These are phyloP conservation scores for Saccharomyces hybrid DNA, from an alignment of 1,139 yeast species.

Conservation along the genomic window DNA sequence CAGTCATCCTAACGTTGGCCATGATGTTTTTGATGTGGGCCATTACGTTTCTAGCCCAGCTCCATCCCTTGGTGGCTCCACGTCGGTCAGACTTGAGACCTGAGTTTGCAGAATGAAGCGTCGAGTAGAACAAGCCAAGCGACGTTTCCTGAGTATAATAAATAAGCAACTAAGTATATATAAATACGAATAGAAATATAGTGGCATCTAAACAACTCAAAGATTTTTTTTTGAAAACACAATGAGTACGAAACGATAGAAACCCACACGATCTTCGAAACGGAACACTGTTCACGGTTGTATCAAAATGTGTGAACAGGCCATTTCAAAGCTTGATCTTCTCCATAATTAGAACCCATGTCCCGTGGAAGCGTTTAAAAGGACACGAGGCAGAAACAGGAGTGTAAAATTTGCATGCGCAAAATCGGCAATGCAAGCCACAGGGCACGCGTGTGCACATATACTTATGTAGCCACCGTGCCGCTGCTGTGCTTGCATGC, in stretches of 20 bases:
- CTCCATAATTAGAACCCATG: conserved; percentile 66
- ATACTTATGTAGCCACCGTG: neutral
- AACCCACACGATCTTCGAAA: conserved; percentile 23
- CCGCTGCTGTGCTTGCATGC: neutral
- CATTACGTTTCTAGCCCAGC: conserved; percentile 64
- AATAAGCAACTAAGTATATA: neutral
- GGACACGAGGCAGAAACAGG: conserved; percentile 71
- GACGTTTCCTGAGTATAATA: neutral
- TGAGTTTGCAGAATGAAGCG: conserved; percentile 40
- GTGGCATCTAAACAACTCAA: conserved; percentile 4
- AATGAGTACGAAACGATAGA: neutral
- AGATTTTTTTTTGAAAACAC: neutral
- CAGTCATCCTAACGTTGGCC: conserved; percentile 69
- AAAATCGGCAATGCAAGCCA: neutral
- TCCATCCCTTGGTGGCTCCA: conserved; percentile 77
- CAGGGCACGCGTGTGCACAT: neutral
- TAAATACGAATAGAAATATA: conserved; percentile 1
- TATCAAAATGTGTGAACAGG: conserved; percentile 22
- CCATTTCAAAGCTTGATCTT: conserved; percentile 45
- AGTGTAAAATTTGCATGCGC: conserved; percentile 30
- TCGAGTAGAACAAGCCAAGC: neutral
- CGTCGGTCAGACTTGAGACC: conserved; percentile 75
- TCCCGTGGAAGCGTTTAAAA: conserved; percentile 37
- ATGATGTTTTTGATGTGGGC: conserved; percentile 97
- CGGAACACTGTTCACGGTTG: conserved; percentile 14